Evolutionary conservation across 192 early-diverging fungal species (phyloP).

Genomic region (Phlyctochytrium bullatum): DNA sequence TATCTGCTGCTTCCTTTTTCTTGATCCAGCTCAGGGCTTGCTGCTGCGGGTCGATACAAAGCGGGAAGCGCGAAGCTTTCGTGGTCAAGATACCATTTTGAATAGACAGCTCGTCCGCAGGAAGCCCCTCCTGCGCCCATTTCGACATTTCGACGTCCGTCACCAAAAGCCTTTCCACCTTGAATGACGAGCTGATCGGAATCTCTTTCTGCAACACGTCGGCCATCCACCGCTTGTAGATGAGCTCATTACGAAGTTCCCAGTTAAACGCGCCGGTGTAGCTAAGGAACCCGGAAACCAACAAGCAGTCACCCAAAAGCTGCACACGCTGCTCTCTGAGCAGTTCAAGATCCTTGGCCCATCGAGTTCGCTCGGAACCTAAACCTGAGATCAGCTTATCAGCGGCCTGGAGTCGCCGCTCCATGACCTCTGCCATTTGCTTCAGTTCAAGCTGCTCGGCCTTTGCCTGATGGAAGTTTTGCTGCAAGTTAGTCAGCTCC

Average conservation of each 20-base stretch:
- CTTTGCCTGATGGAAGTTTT: slow-evolving; percentile 57
- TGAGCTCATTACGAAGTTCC: slow-evolving; percentile 57
- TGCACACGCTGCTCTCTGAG: slow-evolving; percentile 57
- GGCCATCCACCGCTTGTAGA: slow-evolving; percentile 56
- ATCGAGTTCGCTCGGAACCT: slow-evolving; percentile 58
- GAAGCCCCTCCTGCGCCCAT: slow-evolving; percentile 61
- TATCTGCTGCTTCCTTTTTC: slow-evolving; percentile 52
- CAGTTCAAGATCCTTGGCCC: slow-evolving; percentile 53
- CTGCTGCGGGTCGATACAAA: slow-evolving; percentile 62
- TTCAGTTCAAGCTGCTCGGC: slow-evolving; percentile 61
- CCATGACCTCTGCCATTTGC: slow-evolving; percentile 64
- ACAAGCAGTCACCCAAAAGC: slow-evolving; percentile 56
- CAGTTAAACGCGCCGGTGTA: slow-evolving; percentile 66
- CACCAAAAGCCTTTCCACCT: slow-evolving; percentile 49
- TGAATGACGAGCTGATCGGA: slow-evolving; percentile 48
- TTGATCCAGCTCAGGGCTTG: slow-evolving; percentile 65
- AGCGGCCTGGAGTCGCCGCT: slow-evolving; percentile 56
- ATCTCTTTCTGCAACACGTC: slow-evolving; percentile 43
- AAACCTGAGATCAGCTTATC: slow-evolving; percentile 63
- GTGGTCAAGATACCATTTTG: slow-evolving; percentile 64
- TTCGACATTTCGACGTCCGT: slow-evolving; percentile 59
- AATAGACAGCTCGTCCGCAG: slow-evolving; percentile 60
- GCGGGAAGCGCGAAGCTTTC: slow-evolving; percentile 58
- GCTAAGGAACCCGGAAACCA: slow-evolving; percentile 58
- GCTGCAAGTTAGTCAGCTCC: slow-evolving; percentile 48